Evolutionary conservation across 2,329 filamentous ascomycete species (phyloP).

Genomic region (Mycosphaerella arachidis): DNA sequence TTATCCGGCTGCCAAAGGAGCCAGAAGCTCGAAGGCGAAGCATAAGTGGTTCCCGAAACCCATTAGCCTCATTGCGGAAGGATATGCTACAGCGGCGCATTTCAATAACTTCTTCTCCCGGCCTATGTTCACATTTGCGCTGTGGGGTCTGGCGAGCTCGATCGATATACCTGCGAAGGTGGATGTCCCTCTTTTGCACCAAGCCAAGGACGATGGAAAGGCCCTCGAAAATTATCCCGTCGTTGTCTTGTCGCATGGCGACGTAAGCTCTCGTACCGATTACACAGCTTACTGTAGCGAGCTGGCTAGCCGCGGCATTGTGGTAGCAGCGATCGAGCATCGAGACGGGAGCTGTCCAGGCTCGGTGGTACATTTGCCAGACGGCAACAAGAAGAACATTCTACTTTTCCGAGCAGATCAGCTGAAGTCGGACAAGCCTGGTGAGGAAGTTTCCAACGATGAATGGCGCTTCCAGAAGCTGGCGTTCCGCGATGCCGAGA

Average conservation of each 20-base stretch:
- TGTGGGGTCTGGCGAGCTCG: slow-evolving; percentile 39
- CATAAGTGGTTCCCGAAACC: slow-evolving; percentile 42
- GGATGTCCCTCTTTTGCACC: slow-evolving; percentile 27
- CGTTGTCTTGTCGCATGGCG: slow-evolving; percentile 42
- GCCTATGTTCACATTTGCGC: slow-evolving; percentile 34
- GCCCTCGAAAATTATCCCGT: slow-evolving; percentile 30
- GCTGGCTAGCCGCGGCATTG: slow-evolving; percentile 40
- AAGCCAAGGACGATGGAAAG: background rate
- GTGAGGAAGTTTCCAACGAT: slow-evolving; percentile 16
- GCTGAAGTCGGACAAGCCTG: slow-evolving; percentile 20
- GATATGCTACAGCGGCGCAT: slow-evolving; percentile 38
- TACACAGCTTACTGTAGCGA: slow-evolving; percentile 43
- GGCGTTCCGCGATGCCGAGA: slow-evolving; percentile 41
- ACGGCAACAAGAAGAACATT: slow-evolving; percentile 32
- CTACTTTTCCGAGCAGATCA: slow-evolving; percentile 37
- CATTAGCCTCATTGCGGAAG: slow-evolving; percentile 38
- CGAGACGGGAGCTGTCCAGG: slow-evolving; percentile 43
- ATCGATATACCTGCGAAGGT: slow-evolving; percentile 40
- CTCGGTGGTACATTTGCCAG: slow-evolving; percentile 33
- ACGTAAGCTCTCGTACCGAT: slow-evolving; percentile 40
- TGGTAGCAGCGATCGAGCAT: slow-evolving; percentile 43
- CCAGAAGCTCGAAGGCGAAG: slow-evolving; percentile 19
- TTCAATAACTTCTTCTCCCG: slow-evolving; percentile 33
- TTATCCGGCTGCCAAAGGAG: slow-evolving; percentile 35
- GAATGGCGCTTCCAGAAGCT: slow-evolving; percentile 26